Evolutionary conservation across 2,329 filamentous ascomycete species (phyloP).

Genomic region (Colletotrichum sublineola): DNA sequence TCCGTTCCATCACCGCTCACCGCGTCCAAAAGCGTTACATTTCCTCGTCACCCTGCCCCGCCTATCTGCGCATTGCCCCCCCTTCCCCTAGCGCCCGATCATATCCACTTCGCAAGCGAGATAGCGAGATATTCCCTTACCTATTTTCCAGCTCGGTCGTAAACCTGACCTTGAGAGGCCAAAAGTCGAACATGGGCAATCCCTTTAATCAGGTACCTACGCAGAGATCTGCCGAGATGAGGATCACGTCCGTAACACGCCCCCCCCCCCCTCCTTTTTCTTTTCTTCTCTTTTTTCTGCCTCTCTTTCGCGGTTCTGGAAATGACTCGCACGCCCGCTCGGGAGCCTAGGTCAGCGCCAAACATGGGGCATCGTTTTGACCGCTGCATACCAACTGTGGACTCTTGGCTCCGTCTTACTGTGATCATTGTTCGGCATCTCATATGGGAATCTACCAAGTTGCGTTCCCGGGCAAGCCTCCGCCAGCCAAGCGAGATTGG

Average conservation of each 20-base stretch:
- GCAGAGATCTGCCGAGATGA: constrained; percentile 32
- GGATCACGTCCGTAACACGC: constrained; percentile 16
- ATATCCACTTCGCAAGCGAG: constrained; percentile 24
- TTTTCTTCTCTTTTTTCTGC: not conserved
- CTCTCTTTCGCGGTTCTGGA: constrained; percentile 2
- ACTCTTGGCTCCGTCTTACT: constrained; percentile 1
- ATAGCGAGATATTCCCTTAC: constrained; percentile 14
- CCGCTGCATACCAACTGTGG: not conserved
- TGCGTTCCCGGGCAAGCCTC: constrained; percentile 25
- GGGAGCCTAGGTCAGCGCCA: not conserved
- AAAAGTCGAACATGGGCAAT: constrained; percentile 22
- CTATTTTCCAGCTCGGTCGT: not conserved
- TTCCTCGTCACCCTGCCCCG: constrained; percentile 4
- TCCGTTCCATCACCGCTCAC: not conserved
- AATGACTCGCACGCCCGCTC: constrained; percentile 36
- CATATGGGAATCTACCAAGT: constrained; percentile 35
- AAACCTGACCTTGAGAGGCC: not conserved
- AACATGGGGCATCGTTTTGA: constrained; percentile 21
- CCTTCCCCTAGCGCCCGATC: constrained; percentile 11
- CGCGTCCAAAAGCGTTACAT: constrained; percentile 23
- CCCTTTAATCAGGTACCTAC: not conserved
- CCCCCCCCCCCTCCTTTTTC: not conserved
- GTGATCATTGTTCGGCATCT: constrained; percentile 32
- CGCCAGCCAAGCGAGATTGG: constrained; percentile 30
- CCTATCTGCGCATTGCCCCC: not conserved